phyloP scores from a whole-genome alignment of 768 basidiomycete genomes.

The Pholiota microspora region DNA sequence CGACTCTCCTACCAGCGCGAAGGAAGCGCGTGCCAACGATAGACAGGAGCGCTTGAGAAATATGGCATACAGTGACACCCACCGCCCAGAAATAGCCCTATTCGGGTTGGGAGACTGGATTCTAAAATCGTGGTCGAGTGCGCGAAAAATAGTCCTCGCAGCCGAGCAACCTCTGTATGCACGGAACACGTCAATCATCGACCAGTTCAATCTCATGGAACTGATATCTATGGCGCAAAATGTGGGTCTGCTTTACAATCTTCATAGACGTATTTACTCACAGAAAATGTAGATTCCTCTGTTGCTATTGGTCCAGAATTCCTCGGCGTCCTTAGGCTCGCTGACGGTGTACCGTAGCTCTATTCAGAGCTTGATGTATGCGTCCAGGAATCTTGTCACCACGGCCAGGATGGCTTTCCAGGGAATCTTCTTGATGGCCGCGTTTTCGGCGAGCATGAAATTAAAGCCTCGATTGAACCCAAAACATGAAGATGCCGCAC shows the following conservation, averaged over 20 bases:
- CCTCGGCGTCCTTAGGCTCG: constrained; percentile 77
- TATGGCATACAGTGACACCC: constrained; percentile 69
- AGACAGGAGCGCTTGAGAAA: constrained; percentile 74
- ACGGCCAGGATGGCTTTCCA: constrained; percentile 79
- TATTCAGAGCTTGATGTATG: constrained; percentile 67
- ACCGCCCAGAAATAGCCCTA: constrained; percentile 79
- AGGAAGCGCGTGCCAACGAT: constrained; percentile 63
- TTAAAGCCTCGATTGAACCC: constrained; percentile 70
- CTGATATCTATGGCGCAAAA: constrained; percentile 67
- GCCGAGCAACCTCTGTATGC: constrained; percentile 46
- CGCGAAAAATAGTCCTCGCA: constrained; percentile 57
- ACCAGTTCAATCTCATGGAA: constrained; percentile 63
- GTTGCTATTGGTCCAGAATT: constrained; percentile 67
- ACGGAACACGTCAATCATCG: constrained; percentile 45
- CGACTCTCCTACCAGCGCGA: constrained; percentile 45
- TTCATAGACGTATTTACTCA: constrained; percentile 14
- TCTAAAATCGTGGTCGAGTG: constrained; percentile 69
- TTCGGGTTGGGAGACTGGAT: constrained; percentile 89
- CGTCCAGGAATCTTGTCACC: constrained; percentile 59
- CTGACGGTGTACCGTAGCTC: constrained; percentile 79
- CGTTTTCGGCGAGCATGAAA: constrained; percentile 76
- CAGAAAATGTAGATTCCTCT: constrained; percentile 59
- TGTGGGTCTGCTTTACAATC: constrained; percentile 37
- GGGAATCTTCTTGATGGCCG: constrained; percentile 82
- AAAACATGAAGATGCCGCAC: constrained; percentile 44